phyloP scores from a whole-genome alignment of 2,329 filamentous ascomycete species.

The Ilyonectria sp. region DNA sequence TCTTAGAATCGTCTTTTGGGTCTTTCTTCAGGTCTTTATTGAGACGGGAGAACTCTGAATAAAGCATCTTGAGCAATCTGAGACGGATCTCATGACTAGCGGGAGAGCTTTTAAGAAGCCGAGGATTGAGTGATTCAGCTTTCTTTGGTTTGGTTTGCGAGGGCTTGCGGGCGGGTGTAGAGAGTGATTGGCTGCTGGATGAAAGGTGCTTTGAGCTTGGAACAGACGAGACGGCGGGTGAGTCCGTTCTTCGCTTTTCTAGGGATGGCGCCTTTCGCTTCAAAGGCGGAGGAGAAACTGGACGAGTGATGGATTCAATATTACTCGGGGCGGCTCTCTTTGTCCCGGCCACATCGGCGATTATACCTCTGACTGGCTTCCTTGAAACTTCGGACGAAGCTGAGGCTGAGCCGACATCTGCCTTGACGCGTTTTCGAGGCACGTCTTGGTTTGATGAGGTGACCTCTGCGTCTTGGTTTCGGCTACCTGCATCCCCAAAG shows the following conservation, averaged over 20 bases:
- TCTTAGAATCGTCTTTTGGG: conserved; percentile 62
- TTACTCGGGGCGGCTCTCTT: conserved; percentile 27
- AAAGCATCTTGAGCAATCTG: conserved; percentile 73
- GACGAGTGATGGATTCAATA: conserved; percentile 45
- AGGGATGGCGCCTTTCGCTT: conserved; percentile 42
- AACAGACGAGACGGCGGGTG: conserved; percentile 25
- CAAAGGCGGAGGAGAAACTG: conserved; percentile 54
- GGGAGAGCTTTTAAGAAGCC: conserved; percentile 72
- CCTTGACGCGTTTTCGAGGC: conserved; percentile 51
- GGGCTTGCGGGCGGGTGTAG: conserved; percentile 35
- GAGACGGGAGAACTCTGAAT: conserved; percentile 76
- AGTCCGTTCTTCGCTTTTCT: conserved; percentile 19
- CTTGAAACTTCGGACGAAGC: conserved; percentile 27
- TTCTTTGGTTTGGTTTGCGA: conserved; percentile 45
- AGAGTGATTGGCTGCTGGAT: conserved; percentile 36
- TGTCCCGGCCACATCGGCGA: conserved; percentile 8
- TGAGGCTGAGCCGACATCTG: conserved; percentile 36
- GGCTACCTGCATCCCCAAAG: conserved; percentile 8
- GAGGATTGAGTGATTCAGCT: conserved; percentile 75
- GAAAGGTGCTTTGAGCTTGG: conserved; percentile 22
- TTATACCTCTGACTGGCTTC: conserved; percentile 17
- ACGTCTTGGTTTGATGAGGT: conserved; percentile 45
- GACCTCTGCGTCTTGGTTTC: conserved; percentile 21
- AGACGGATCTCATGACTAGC: conserved; percentile 70
- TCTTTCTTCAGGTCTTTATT: conserved; percentile 74